These are phyloP conservation scores for Populus hybrid DNA, from an alignment of 441 rosid species.

Conservation along the genomic window DNA sequence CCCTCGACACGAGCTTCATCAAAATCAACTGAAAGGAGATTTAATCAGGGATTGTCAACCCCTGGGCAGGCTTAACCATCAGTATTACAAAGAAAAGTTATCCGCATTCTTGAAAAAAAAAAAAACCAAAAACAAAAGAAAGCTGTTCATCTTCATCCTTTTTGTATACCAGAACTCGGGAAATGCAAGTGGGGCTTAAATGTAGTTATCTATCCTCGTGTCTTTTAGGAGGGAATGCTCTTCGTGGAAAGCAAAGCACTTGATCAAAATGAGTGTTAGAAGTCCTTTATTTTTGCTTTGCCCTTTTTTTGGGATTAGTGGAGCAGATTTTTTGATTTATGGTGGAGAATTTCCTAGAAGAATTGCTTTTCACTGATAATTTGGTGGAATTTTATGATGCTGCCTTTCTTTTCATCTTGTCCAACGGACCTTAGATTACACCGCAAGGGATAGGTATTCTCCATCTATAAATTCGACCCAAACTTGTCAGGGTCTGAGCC, in stretches of 20 bases:
- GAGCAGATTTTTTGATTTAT: neutral
- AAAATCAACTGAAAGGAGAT: neutral
- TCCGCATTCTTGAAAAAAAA: neutral
- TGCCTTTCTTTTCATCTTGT: neutral
- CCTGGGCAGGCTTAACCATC: neutral
- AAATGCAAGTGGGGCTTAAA: neutral
- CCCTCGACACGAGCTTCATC: neutral
- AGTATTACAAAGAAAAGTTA: neutral
- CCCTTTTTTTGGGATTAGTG: neutral
- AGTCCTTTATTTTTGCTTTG: neutral
- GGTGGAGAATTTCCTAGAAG: neutral
- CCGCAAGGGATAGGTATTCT: neutral
- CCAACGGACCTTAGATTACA: neutral
- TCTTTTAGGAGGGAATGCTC: neutral
- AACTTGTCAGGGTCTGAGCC: neutral
- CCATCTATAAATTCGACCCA: neutral
- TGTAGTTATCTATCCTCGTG: neutral
- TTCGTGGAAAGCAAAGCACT: neutral
- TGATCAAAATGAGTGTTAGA: neutral
- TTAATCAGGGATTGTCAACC: neutral
- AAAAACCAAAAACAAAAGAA: too few relatives aligned
- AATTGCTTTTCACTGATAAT: neutral
- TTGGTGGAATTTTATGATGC: neutral
- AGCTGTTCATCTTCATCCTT: neutral
- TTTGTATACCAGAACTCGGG: neutral